Conservation (phyloP, 306 rosid species). For the Luffa aegyptiaca region DNA sequence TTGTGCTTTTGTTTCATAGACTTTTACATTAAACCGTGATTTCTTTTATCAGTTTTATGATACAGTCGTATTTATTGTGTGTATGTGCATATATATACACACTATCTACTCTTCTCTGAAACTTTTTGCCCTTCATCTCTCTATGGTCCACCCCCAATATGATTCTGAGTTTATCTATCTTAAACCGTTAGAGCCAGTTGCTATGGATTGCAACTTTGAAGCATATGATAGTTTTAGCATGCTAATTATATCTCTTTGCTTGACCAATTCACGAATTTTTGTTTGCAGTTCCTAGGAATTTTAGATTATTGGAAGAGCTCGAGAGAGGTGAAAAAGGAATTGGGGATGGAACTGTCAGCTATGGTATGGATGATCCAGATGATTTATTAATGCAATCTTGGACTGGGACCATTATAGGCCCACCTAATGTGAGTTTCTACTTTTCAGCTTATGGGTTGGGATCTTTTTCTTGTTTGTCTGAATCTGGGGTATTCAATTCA, state of each 20-base stretch:
- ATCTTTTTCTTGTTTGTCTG: background rate
- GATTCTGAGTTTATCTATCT: background rate
- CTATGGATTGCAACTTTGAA: background rate
- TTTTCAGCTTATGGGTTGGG: background rate
- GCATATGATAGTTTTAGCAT: background rate
- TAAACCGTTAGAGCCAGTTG: background rate
- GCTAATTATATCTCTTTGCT: background rate
- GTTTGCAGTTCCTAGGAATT: constrained; percentile 81
- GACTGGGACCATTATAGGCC: constrained; percentile 95
- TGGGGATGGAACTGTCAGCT: constrained; percentile 97
- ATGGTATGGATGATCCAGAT: constrained; percentile 99
- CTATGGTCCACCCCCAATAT: background rate
- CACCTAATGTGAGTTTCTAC: constrained; percentile 67
- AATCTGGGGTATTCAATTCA: background rate
- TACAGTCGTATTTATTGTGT: background rate
- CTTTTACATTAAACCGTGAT: background rate
- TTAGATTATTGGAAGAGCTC: constrained; percentile 92
- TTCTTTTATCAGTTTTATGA: background rate
- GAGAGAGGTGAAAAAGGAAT: constrained; percentile 98
- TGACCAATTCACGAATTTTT: background rate
- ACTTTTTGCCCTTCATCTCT: background rate
- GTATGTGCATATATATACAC: background rate
- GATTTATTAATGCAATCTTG: constrained; percentile 91
- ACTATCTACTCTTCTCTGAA: background rate
- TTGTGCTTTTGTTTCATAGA: background rate